phyloP scores from a whole-genome alignment of 2,329 filamentous ascomycete genomes.

The Arachnopeziza araneosa region DNA sequence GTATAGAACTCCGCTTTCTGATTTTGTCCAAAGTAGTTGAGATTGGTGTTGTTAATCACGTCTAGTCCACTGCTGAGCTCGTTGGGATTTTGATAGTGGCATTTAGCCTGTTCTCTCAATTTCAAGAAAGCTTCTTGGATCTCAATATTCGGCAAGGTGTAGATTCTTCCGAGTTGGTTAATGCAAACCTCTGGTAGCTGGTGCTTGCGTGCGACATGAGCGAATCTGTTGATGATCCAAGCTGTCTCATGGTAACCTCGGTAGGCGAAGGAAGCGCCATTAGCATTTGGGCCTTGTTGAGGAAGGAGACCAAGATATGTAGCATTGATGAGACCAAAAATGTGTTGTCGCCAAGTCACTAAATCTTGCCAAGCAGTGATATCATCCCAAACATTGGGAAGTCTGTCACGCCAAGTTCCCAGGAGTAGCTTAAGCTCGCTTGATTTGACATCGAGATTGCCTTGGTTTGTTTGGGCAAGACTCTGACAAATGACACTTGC shows the following conservation, averaged over 20 bases:
- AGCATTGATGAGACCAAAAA: conserved; percentile 93
- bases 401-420: conserved; percentile 88
- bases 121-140: conserved; percentile 99
- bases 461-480: conserved; percentile 73
- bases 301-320: conserved; percentile 86
- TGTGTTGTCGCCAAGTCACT: conserved; percentile 99
- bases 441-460: conserved; percentile 88
- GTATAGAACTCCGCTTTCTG: conserved; percentile 99
- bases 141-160: conserved; percentile 97
- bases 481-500: conserved; percentile 95
- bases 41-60: conserved; percentile 98
- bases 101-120: conserved; percentile 96
- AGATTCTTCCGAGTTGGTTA: conserved; percentile 92
- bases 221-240: conserved; percentile 99
- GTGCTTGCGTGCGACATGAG: conserved; percentile 95
- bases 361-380: conserved; percentile 99
- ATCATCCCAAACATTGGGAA: conserved; percentile 98
- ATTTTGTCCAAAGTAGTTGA: conserved; percentile 93
- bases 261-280: conserved; percentile 91
- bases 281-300: conserved; percentile 65
- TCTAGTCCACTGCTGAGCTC: conserved; percentile 91
- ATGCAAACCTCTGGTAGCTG: conserved; percentile 96
- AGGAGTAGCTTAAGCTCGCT: conserved; percentile 91
- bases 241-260: conserved; percentile 97
- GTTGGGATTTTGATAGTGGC: conserved; percentile 92